Conservation (phyloP, 1,284 basidiomycete species). For the Cystobasidium slooffiae region DNA sequence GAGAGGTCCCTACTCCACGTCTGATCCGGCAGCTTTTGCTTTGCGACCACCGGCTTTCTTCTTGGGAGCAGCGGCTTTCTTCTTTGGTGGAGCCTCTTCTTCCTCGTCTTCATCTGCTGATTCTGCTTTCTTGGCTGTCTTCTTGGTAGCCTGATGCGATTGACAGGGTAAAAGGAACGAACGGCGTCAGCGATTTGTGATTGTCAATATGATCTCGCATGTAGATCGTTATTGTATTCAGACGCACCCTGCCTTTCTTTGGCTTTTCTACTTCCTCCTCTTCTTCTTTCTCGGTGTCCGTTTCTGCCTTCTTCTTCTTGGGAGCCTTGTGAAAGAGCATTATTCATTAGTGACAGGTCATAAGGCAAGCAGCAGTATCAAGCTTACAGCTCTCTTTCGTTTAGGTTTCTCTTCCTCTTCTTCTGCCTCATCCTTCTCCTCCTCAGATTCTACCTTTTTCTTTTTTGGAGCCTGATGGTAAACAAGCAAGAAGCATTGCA, state of each 20-base stretch:
- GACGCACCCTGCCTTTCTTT: not conserved
- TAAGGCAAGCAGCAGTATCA: not conserved
- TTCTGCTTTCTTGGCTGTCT: constrained; percentile 36
- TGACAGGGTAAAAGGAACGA: not conserved
- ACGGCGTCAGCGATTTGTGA: not conserved
- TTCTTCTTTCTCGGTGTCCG: constrained; percentile 11
- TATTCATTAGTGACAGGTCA: not conserved
- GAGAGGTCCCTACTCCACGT: constrained; percentile 11
- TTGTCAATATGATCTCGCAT: not conserved
- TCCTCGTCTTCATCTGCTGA: constrained; percentile 17
- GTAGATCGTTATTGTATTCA: not conserved
- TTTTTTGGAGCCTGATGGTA: constrained; percentile 31
- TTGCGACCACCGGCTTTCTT: not conserved
- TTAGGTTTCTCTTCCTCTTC: constrained; percentile 47
- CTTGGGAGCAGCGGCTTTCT: not conserved
- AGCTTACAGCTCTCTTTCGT: constrained; percentile 26
- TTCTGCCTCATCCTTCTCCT: constrained; percentile 33
- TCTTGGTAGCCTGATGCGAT: constrained; percentile 5
- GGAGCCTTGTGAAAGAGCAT: constrained; percentile 7
- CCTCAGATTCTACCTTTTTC: constrained; percentile 45
- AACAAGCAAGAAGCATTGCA: too few species aligned
- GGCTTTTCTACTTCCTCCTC: constrained; percentile 39
- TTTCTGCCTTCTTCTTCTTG: constrained; percentile 42
- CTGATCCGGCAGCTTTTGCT: not conserved
- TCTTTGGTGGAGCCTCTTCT: constrained; percentile 6